phyloP scores from a whole-genome alignment of 768 basidiomycete species.

The Termitomyces sp. region DNA sequence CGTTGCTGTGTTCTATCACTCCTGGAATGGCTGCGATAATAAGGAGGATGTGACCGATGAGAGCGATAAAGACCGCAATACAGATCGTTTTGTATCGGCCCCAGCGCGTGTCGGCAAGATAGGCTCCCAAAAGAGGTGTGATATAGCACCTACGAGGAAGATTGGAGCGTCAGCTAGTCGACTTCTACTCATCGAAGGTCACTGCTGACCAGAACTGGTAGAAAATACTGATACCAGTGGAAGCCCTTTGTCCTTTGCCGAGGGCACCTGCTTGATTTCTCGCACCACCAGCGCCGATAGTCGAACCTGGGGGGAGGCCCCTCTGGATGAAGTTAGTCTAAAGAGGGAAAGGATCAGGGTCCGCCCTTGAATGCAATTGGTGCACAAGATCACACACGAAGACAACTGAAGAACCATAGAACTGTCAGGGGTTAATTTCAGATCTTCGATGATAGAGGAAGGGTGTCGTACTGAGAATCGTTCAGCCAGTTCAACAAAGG shows the following conservation, averaged over 20 bases:
- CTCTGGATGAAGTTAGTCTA: slow-evolving; percentile 76
- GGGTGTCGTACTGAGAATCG: slow-evolving; percentile 58
- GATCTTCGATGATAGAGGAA: not conserved
- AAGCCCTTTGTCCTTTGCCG: slow-evolving; percentile 60
- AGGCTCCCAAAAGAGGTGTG: slow-evolving; percentile 64
- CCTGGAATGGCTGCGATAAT: slow-evolving; percentile 59
- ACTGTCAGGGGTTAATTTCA: slow-evolving; percentile 18
- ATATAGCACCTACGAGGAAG: slow-evolving; percentile 51
- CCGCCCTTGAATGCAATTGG: not conserved
- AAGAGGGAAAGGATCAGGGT: not conserved
- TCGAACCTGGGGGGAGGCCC: slow-evolving; percentile 56
- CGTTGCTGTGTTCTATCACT: slow-evolving; percentile 20
- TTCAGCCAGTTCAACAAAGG: slow-evolving; percentile 62
- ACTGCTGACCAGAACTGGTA: slow-evolving; percentile 57
- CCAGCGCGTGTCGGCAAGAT: slow-evolving; percentile 64
- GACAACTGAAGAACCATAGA: slow-evolving; percentile 43
- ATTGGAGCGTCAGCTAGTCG: not conserved
- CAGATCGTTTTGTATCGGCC: slow-evolving; percentile 74
- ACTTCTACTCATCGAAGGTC: not conserved
- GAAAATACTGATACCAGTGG: slow-evolving; percentile 66
- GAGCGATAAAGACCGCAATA: slow-evolving; percentile 49
- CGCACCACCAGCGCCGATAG: slow-evolving; percentile 52
- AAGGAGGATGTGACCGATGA: slow-evolving; percentile 60
- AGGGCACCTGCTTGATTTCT: slow-evolving; percentile 63
- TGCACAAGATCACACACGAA: slow-evolving; percentile 28